These are phyloP conservation scores for Cryptococcus sp. DNA, from an alignment of 1,284 basidiomycete genomes.

Conservation along the genomic window DNA sequence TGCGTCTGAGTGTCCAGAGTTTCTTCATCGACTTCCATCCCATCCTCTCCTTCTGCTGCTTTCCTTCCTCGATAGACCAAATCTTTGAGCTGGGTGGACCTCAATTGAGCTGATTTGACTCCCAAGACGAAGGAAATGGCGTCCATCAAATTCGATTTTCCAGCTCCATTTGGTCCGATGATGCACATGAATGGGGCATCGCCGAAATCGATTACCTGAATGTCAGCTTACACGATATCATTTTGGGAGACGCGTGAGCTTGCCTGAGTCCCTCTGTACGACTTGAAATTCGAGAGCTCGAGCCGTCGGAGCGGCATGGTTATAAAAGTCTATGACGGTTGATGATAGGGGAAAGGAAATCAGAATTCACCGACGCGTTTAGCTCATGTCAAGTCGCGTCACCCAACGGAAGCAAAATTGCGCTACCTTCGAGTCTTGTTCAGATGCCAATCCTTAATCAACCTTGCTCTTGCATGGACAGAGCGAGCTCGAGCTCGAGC, in stretches of 20 bases:
- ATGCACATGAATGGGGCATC: constrained; percentile 78
- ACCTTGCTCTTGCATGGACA: too few relatives aligned
- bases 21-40: constrained; percentile 41
- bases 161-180: constrained; percentile 98
- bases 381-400: constrained; percentile 2
- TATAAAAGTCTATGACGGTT: constrained; percentile 3
- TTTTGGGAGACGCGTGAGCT: constrained; percentile 18
- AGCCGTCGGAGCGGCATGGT: constrained; percentile 53
- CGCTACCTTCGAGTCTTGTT: too few relatives aligned
- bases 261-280: constrained; percentile 62
- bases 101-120: constrained; percentile 86
- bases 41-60: constrained; percentile 50
- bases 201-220: constrained; percentile 44
- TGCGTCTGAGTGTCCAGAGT: constrained; percentile 22
- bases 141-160: constrained; percentile 99
- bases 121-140: constrained; percentile 99
- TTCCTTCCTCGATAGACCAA: constrained; percentile 88
- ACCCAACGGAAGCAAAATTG: neutral
- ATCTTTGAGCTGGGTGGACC: constrained; percentile 90
- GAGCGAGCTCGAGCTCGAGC: too few relatives aligned
- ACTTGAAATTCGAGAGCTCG: constrained; percentile 91
- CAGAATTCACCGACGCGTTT: neutral
- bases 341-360: neutral
- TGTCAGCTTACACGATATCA: neutral
- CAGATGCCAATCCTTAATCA: too few relatives aligned